Conservation (phyloP, 2,329 filamentous ascomycete species). For the Pestalotiopsis fici region DNA sequence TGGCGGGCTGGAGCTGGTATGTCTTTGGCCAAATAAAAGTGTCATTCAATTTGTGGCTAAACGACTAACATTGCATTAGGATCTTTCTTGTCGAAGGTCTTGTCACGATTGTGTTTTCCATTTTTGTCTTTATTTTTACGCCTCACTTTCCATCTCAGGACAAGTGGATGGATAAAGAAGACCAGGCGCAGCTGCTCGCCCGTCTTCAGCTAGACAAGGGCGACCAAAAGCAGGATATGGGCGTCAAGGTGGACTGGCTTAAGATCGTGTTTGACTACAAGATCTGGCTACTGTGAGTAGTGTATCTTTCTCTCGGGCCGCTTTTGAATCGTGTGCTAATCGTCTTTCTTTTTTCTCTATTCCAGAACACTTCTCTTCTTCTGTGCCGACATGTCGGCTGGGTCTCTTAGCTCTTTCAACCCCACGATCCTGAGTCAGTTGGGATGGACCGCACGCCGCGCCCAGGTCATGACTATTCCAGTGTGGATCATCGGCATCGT, state of each 20-base stretch:
- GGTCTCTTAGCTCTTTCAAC: conserved; percentile 9
- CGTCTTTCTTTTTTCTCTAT: background rate
- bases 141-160: conserved; percentile 8
- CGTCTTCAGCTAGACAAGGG: conserved; percentile 6
- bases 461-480: conserved; percentile 8
- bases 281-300: conserved; percentile 7
- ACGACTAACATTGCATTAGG: background rate
- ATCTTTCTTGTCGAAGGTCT: conserved; percentile 6
- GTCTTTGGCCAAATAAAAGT: background rate
- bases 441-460: conserved; percentile 4
- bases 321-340: background rate
- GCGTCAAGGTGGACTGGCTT: background rate
- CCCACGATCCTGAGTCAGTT: conserved; percentile 9
- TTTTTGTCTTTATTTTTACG: conserved; percentile 5
- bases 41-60: background rate
- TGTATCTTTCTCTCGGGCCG: background rate
- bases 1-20: conserved; percentile 7
- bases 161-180: conserved; percentile 1
- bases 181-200: conserved; percentile 3
- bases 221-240: background rate
- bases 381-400: conserved; percentile 8
- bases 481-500: conserved; percentile 8
- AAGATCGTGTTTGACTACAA: conserved; percentile 9
- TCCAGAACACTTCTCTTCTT: conserved; percentile 7
- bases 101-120: conserved; percentile 1